Conservation (phyloP, 139 green algal genomes). For the Raphidocelis subcapitata region DNA sequence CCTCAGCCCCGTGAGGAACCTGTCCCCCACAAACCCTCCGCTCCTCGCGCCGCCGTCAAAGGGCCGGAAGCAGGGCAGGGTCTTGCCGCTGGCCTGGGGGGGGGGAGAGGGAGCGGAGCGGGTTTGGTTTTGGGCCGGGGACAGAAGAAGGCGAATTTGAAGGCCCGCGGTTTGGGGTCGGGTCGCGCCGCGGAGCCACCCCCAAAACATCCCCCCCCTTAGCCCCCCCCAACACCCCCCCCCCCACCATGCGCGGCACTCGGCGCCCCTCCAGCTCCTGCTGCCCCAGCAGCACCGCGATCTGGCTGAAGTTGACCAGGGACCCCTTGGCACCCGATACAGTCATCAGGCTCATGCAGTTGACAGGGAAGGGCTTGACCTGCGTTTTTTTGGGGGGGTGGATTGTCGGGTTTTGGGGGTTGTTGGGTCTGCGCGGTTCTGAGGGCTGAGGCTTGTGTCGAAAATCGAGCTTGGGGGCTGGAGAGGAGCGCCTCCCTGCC, state of each 20-base stretch:
- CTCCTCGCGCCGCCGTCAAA: conserved; percentile 78
- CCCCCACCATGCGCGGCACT: conserved; percentile 90
- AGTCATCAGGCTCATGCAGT: conserved; percentile 98
- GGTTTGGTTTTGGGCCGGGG: no score
- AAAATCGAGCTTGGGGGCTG: no score
- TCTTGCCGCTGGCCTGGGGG: conserved; percentile 90
- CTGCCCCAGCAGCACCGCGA: conserved; percentile 93
- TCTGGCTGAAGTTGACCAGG: conserved; percentile 98
- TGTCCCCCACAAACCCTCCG: conserved; percentile 91
- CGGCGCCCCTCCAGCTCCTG: conserved; percentile 97
- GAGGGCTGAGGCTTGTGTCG: no score
- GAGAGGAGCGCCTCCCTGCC: no score
- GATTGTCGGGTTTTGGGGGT: no score
- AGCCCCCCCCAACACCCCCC: no score
- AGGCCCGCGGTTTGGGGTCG: no score
- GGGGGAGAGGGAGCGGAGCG: no score
- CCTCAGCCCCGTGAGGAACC: conserved; percentile 81
- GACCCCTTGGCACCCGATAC: conserved; percentile 89
- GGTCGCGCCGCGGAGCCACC: no score
- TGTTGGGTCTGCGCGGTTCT: no score
- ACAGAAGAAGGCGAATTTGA: no score
- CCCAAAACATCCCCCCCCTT: no score
- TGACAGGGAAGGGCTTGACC: conserved; percentile 83
- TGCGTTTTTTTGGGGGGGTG: conserved; percentile 26
- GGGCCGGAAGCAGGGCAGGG: conserved; percentile 94